Evolutionary conservation across 345 rosid species (phyloP).

Genomic region (Eutrema japonicum): DNA sequence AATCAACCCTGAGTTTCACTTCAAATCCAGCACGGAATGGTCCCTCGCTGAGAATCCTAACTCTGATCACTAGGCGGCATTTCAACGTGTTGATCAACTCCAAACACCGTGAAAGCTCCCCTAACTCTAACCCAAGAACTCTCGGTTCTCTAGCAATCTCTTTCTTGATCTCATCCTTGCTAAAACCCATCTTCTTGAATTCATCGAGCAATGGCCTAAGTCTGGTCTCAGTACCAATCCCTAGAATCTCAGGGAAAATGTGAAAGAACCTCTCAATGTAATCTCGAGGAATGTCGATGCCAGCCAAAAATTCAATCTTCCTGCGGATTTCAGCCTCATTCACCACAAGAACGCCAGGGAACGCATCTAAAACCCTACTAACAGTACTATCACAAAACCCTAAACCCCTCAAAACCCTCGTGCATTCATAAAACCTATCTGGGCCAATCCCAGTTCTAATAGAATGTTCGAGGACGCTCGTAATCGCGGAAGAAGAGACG

Average conservation of each 20-base stretch:
- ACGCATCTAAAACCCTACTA: slow-evolving; percentile 56
- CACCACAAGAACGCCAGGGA: slow-evolving; percentile 56
- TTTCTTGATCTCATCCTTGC: slow-evolving; percentile 48
- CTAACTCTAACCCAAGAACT: slow-evolving; percentile 71
- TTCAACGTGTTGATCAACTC: slow-evolving; percentile 58
- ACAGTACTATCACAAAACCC: slow-evolving; percentile 60
- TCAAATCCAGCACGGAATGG: slow-evolving; percentile 69
- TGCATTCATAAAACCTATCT: slow-evolving; percentile 46
- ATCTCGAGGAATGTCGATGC: slow-evolving; percentile 48
- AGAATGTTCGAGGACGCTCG: slow-evolving; percentile 56
- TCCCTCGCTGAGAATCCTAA: slow-evolving; percentile 56
- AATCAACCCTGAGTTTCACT: slow-evolving; percentile 77
- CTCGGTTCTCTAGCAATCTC: slow-evolving; percentile 70
- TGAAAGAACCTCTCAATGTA: slow-evolving; percentile 56
- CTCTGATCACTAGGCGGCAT: slow-evolving; percentile 64
- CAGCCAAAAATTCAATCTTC: slow-evolving; percentile 58
- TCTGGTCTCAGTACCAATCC: slow-evolving; percentile 56
- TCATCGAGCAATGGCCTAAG: slow-evolving; percentile 68
- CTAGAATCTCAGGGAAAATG: slow-evolving; percentile 57
- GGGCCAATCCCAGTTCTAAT: slow-evolving; percentile 56
- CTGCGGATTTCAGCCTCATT: slow-evolving; percentile 50
- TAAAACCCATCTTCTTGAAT: slow-evolving; percentile 63
- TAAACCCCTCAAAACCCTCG: slow-evolving; percentile 55
- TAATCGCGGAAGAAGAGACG: slow-evolving; percentile 48
- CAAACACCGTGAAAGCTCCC: slow-evolving; percentile 74